Conservation (phyloP, 2,329 filamentous ascomycete genomes). For the Magnaporthales sp. region DNA sequence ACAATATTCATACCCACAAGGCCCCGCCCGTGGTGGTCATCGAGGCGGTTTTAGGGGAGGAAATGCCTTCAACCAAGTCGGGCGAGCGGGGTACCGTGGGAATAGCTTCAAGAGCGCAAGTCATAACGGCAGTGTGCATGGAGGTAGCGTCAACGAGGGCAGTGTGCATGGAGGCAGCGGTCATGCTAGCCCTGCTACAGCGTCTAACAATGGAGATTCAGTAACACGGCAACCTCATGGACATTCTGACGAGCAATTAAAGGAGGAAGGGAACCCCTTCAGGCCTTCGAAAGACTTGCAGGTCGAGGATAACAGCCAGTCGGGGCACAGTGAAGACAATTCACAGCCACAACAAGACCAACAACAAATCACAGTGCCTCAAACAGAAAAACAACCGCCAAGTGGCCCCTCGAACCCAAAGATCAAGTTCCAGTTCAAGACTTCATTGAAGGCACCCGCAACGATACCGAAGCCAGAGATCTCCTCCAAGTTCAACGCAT, state of each 20-base stretch:
- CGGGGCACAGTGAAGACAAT: slow-evolving; percentile 29
- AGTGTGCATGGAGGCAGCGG: slow-evolving; percentile 25
- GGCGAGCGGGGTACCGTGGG: slow-evolving; percentile 46
- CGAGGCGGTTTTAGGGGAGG: slow-evolving; percentile 49
- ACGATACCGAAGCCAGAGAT: slow-evolving; percentile 56
- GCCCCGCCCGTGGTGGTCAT: slow-evolving; percentile 34
- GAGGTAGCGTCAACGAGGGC: slow-evolving; percentile 28
- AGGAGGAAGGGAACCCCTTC: slow-evolving; percentile 51
- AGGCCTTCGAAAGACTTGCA: slow-evolving; percentile 56
- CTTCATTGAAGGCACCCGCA: slow-evolving; percentile 49
- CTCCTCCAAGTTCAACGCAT: slow-evolving; percentile 59
- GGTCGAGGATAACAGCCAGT: slow-evolving; percentile 51
- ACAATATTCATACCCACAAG: slow-evolving; percentile 40
- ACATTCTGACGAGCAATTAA: slow-evolving; percentile 18
- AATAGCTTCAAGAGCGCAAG: slow-evolving; percentile 58
- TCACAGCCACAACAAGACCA: slow-evolving; percentile 10
- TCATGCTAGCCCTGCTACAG: slow-evolving; percentile 10
- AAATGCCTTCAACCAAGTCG: slow-evolving; percentile 38
- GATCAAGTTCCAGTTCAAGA: slow-evolving; percentile 91
- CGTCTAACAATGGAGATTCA: slow-evolving; percentile 6
- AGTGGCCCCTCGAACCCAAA: slow-evolving; percentile 54
- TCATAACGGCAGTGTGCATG: slow-evolving; percentile 30
- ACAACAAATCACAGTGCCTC: slow-evolving; percentile 43
- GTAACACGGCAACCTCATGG: not conserved
- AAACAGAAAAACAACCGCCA: slow-evolving; percentile 39